Evolutionary conservation across 371 early-diverging fungal species (phyloP), one percentile per base, ranked within the genome.

Genomic region (Phascolomyces articulosus): DNA sequence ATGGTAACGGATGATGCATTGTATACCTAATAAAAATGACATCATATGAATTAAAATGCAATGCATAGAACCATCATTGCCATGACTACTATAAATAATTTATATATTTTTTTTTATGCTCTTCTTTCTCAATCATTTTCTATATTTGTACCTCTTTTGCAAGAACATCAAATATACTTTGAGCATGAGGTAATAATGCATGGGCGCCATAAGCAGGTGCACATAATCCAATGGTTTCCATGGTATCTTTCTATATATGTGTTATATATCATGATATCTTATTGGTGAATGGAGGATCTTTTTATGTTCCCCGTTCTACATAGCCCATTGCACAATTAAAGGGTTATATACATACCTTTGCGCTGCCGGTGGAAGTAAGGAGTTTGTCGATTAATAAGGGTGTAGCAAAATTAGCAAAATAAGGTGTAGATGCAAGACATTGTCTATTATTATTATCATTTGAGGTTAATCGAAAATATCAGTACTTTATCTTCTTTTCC

Each of bases 301-400:
- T 34, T 9, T 2, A 34, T 34, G 34, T 34, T 34, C 0, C 9
- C 11, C 0, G 11, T 34, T 34, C 34, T 9, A 26, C 26, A 26
- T 62, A 38, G 54, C 16, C 16, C 44, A 44, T 44, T 44, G 1
- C 8, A 0, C 16, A 4, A 13, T 44, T 44, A 13, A 1, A 13
- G 24, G 55, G 40, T 38, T 58, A 56, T 18, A 48, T 55, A 21
- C 44, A 24, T 41, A 93, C 90, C 87, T 96, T 98, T 23, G 96
- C 98, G 63, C 90, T 91, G 1, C 85, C 87, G 1, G 94, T 91
- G 4, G 89, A 87, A 0, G 97, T 93, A 1, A 91, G 78, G 4
- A 97, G 80, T 72, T 97, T 98, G 63, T 95, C 95, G 21, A 96
- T 73, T 23, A 98, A 80, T 18, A 92, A 75, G 51, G 96, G 95